These are phyloP conservation scores for Tritrichomonas musculus DNA, from an alignment of 208 protist species.

Conservation along the genomic window DNA sequence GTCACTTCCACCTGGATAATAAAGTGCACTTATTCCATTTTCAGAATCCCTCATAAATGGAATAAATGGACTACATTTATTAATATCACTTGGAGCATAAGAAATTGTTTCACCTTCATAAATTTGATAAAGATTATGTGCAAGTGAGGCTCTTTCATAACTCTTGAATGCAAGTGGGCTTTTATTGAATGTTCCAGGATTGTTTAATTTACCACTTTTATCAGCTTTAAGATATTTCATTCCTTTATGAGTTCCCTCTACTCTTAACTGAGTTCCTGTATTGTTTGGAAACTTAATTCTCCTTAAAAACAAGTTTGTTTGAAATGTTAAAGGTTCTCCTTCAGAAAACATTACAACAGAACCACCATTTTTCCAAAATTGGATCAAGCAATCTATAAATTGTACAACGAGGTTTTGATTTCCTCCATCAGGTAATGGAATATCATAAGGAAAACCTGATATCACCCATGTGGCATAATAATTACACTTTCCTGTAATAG, in stretches of 20 bases:
- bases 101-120: constrained; percentile 12
- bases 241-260: background rate
- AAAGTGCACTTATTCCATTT: background rate
- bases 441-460: background rate
- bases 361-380: background rate
- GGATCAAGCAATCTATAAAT: background rate
- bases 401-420: background rate
- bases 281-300: background rate
- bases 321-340: background rate
- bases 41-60: background rate
- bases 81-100: background rate
- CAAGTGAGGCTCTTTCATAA: background rate
- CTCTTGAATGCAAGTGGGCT: background rate
- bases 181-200: background rate
- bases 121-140: background rate
- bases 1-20: background rate
- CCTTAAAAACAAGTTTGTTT: background rate
- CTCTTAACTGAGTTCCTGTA: background rate
- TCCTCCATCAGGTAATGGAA: background rate
- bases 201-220: background rate
- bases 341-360: background rate
- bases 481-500: background rate
- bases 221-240: background rate
- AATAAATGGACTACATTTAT: background rate
- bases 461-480: background rate